These are phyloP conservation scores for Nakazawaea laoshanensis DNA, from an alignment of 805 yeast genomes.

Conservation along the genomic window DNA sequence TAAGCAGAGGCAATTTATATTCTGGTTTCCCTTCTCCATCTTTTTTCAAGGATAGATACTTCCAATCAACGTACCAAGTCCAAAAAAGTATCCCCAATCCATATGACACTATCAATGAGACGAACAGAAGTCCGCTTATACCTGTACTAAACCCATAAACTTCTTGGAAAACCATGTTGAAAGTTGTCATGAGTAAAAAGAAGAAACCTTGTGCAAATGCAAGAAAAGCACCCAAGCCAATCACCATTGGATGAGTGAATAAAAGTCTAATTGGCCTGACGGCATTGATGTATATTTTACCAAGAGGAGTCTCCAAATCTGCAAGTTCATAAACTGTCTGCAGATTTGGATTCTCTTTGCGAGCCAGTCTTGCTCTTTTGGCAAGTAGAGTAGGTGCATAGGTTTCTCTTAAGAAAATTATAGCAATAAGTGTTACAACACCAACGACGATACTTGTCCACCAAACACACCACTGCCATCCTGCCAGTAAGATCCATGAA, in stretches of 20 bases:
- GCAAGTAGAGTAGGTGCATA: constrained; percentile 46
- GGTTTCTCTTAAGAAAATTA: constrained; percentile 44
- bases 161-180: background rate
- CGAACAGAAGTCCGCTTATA: constrained; percentile 46
- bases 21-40: constrained; percentile 53
- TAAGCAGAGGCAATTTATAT: constrained; percentile 43
- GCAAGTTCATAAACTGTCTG: constrained; percentile 57
- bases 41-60: constrained; percentile 26
- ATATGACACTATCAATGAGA: constrained; percentile 48
- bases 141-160: constrained; percentile 38
- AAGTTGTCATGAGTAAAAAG: background rate
- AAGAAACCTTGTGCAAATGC: constrained; percentile 2
- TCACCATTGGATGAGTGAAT: constrained; percentile 52
- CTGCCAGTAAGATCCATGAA: constrained; percentile 4
- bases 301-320: constrained; percentile 30
- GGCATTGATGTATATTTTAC: constrained; percentile 31
- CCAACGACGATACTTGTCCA: constrained; percentile 48
- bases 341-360: constrained; percentile 40
- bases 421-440: constrained; percentile 32
- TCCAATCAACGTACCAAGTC: constrained; percentile 32
- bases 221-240: constrained; percentile 46
- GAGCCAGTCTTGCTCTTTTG: constrained; percentile 35
- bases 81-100: constrained; percentile 38
- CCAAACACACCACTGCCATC: constrained; percentile 64
- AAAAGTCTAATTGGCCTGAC: constrained; percentile 47